Conservation (phyloP, 306 rosid species). For the Vachellia collinsii region DNA sequence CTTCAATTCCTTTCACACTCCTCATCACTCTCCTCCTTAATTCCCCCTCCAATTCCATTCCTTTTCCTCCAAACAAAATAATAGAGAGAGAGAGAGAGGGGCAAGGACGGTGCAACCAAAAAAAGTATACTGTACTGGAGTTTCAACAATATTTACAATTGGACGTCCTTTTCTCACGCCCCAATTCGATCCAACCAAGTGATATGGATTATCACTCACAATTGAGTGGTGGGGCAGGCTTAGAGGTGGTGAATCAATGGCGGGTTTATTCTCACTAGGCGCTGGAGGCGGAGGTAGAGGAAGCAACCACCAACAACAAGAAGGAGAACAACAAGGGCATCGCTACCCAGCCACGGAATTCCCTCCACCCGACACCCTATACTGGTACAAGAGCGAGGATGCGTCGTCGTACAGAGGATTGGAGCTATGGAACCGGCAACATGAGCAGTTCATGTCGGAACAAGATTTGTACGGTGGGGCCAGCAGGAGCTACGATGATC, state of each 20-base stretch:
- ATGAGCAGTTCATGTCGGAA: constrained; percentile 32
- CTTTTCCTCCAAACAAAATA: background rate
- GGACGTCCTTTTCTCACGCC: background rate
- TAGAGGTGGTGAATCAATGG: constrained; percentile 46
- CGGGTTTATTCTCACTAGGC: constrained; percentile 77
- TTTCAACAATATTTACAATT: background rate
- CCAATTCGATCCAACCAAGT: constrained; percentile 27
- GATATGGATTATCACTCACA: constrained; percentile 65
- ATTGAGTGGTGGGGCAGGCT: constrained; percentile 44
- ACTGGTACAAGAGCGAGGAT: constrained; percentile 57
- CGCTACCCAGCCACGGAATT: constrained; percentile 43
- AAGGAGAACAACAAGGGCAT: constrained; percentile 22
- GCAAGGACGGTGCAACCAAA: background rate
- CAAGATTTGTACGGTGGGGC: constrained; percentile 55
- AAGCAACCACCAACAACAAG: constrained; percentile 1
- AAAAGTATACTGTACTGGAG: background rate
- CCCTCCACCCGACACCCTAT: constrained; percentile 48
- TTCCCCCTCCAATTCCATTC: background rate
- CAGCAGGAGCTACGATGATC: constrained; percentile 48
- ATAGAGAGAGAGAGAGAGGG: no score
- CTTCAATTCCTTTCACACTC: no score
- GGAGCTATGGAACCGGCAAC: constrained; percentile 66
- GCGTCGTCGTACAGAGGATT: constrained; percentile 51
- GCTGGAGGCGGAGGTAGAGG: constrained; percentile 35
- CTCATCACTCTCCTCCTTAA: background rate